Percentiles rank a stretch among this genome's conserved stretches.
phyloP scores from a whole-genome alignment of 345 rosid species.

The Brassica incana region DNA sequence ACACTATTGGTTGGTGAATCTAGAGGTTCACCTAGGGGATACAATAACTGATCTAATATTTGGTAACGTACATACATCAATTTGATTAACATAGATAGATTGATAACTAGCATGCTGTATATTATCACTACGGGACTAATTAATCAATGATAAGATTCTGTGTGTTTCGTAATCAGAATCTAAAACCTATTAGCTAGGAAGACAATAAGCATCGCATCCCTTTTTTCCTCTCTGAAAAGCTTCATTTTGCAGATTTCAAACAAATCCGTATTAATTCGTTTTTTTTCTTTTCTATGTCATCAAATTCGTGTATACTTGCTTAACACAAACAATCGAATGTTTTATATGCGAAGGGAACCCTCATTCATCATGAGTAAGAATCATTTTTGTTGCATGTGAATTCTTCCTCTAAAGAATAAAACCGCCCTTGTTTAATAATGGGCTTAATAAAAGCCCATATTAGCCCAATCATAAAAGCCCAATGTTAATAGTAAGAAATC shows the following conservation, averaged over 20 bases:
- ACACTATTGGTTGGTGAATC: too few species aligned
- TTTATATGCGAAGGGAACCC: neutral
- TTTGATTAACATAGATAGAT: neutral
- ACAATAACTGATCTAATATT: neutral
- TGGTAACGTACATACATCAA: neutral
- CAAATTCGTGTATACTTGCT: neutral
- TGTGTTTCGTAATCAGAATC: neutral
- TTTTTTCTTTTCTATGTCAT: neutral
- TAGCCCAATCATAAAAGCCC: neutral
- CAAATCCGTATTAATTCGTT: neutral
- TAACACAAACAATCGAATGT: slow-evolving; percentile 1
- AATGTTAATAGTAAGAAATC: neutral
- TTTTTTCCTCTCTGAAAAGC: neutral
- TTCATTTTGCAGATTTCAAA: neutral
- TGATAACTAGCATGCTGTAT: neutral
- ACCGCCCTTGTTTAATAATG: neutral
- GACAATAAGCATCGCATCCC: slow-evolving; percentile 9
- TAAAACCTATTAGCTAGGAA: slow-evolving; percentile 10
- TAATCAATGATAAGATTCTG: slow-evolving; percentile 13
- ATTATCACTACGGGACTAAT: neutral
- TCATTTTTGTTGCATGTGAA: neutral
- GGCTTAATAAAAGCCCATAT: slow-evolving; percentile 18
- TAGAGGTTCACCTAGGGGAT: too few species aligned
- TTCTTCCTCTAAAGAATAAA: neutral
- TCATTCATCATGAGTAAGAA: neutral